phyloP scores from a whole-genome alignment of 23 red algal species.

The Gracilaria gracilis region DNA sequence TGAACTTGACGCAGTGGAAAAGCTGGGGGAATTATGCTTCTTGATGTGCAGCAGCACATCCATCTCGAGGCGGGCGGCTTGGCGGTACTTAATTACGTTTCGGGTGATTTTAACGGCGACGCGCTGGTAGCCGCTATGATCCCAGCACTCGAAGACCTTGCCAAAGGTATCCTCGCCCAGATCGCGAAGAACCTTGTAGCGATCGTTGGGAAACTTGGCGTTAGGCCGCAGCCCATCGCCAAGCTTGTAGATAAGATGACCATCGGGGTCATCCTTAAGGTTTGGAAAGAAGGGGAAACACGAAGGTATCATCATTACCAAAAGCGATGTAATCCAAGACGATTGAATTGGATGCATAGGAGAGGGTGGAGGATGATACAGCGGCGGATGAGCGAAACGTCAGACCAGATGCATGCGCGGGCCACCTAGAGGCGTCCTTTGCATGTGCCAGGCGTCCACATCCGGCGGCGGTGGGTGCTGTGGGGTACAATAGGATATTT shows the following conservation, averaged over 20 bases:
- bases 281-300: conserved; percentile 38
- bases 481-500: too few species aligned
- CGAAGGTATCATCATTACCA: neutral
- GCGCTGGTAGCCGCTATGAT: conserved; percentile 51
- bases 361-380: too few species aligned
- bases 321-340: too few species aligned
- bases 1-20: conserved; percentile 79
- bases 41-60: conserved; percentile 76
- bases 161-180: conserved; percentile 92
- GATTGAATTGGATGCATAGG: too few species aligned
- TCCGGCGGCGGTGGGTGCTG: too few species aligned
- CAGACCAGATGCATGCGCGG: too few species aligned
- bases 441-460: too few species aligned
- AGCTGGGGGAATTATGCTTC: conserved; percentile 47
- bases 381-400: too few species aligned
- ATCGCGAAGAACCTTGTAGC: conserved; percentile 83
- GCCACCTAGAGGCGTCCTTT: too few species aligned
- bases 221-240: conserved; percentile 78
- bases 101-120: conserved; percentile 87
- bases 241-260: conserved; percentile 81
- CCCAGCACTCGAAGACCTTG: conserved; percentile 92
- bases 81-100: conserved; percentile 78
- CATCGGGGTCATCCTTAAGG: conserved; percentile 73
- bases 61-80: conserved; percentile 87
- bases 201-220: conserved; percentile 74